phyloP scores from a whole-genome alignment of 2,329 filamentous ascomycete species.

The Diplocarpon mali region DNA sequence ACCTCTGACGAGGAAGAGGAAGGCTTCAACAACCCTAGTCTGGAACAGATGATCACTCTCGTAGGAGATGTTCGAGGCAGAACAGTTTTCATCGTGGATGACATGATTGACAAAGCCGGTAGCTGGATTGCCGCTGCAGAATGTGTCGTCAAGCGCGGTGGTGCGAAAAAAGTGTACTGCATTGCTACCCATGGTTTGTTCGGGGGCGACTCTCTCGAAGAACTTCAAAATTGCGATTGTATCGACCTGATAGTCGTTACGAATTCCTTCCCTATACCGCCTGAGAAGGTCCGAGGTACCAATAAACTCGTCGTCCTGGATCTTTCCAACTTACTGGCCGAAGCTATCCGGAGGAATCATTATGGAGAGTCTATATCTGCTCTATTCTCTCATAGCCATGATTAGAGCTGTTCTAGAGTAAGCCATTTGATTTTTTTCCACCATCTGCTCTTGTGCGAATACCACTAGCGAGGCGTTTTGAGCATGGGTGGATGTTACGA shows the following conservation, averaged over 20 bases:
- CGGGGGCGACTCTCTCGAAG: slow-evolving; percentile 76
- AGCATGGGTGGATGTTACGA: slow-evolving; percentile 2
- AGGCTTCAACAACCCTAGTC: slow-evolving; percentile 63
- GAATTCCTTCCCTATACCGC: slow-evolving; percentile 88
- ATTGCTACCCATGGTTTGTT: slow-evolving; percentile 96
- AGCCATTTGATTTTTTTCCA: slow-evolving; percentile 36
- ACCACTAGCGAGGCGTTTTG: slow-evolving; percentile 24
- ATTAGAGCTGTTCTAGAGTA: slow-evolving; percentile 20
- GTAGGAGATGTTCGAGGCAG: slow-evolving; percentile 86
- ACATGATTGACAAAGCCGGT: slow-evolving; percentile 96
- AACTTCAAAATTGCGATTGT: slow-evolving; percentile 84
- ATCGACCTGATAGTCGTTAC: slow-evolving; percentile 93
- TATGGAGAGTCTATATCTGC: slow-evolving; percentile 70
- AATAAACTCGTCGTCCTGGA: slow-evolving; percentile 85
- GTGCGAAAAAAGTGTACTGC: slow-evolving; percentile 89
- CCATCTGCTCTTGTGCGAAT: slow-evolving; percentile 8
- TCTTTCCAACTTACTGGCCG: slow-evolving; percentile 74
- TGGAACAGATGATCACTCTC: slow-evolving; percentile 94
- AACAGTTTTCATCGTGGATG: slow-evolving; percentile 89
- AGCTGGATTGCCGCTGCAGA: slow-evolving; percentile 98
- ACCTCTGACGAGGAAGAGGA: slow-evolving; percentile 91
- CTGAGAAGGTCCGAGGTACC: slow-evolving; percentile 56
- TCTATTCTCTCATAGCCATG: slow-evolving; percentile 23
- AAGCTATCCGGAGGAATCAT: slow-evolving; percentile 92
- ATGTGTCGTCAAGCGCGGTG: slow-evolving; percentile 86